These are phyloP conservation scores for Aschersonia sp. DNA, from an alignment of 2,329 filamentous ascomycete genomes.

Conservation along the genomic window DNA sequence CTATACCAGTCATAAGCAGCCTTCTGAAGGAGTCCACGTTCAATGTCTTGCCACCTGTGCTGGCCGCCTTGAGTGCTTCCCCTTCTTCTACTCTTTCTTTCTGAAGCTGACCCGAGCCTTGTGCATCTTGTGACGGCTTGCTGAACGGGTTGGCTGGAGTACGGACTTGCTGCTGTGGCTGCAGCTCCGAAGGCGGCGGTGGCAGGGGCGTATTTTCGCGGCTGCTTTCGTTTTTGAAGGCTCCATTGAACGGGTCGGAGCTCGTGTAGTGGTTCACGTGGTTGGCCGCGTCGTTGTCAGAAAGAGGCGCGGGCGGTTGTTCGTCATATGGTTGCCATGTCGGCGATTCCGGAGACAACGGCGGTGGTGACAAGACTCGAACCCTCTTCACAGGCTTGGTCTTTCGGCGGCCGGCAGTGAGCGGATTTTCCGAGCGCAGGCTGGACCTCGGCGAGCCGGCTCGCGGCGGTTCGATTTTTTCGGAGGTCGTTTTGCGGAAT, in stretches of 20 bases:
- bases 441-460: slow-evolving; percentile 8
- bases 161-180: slow-evolving; percentile 1
- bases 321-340: slow-evolving; percentile 17
- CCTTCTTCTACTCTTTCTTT: slow-evolving; percentile 16
- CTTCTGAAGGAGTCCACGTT: slow-evolving; percentile 70
- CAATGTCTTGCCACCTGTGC: slow-evolving; percentile 31
- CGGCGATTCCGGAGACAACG: slow-evolving; percentile 40
- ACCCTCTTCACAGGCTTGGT: slow-evolving; percentile 51
- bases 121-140: slow-evolving; percentile 37
- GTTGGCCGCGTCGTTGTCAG: slow-evolving; percentile 7
- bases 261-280: slow-evolving; percentile 4
- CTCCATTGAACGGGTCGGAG: slow-evolving; percentile 18
- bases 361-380: slow-evolving; percentile 49
- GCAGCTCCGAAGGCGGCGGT: slow-evolving; percentile 6
- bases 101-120: slow-evolving; percentile 19
- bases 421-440: slow-evolving; percentile 5
- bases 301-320: slow-evolving; percentile 14
- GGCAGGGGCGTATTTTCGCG: slow-evolving; percentile 11
- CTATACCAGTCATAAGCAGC: slow-evolving; percentile 59
- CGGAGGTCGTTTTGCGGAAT: slow-evolving; percentile 9
- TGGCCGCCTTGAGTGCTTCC: slow-evolving; percentile 16
- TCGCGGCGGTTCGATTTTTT: slow-evolving; percentile 7
- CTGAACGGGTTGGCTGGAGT: slow-evolving; percentile 32
- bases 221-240: slow-evolving; percentile 13
- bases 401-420: slow-evolving; percentile 10